These are phyloP conservation scores for Pittosporum tobira DNA, from an alignment of 129 eudicot species.

Conservation along the genomic window DNA sequence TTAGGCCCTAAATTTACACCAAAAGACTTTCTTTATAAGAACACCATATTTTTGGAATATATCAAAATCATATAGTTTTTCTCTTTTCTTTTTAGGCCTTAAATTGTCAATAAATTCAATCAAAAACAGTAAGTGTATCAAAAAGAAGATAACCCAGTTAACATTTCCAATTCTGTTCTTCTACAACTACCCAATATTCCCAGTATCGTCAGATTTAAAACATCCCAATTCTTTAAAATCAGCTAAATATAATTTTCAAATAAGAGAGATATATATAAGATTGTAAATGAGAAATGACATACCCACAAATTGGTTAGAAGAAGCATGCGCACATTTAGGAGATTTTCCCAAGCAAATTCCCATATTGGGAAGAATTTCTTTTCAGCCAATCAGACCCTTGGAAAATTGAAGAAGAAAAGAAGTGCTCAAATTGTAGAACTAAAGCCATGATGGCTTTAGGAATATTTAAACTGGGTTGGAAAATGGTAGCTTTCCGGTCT, in stretches of 20 bases:
- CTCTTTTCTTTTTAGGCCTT: too few species aligned
- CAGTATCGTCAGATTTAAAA: neutral
- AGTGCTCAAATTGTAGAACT: too few species aligned
- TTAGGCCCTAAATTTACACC: neutral
- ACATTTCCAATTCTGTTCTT: neutral
- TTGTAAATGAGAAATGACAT: slow-evolving; percentile 2
- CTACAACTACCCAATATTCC: neutral
- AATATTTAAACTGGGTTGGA: too few species aligned
- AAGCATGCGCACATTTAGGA: slow-evolving; percentile 71
- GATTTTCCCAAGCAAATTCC: slow-evolving; percentile 57
- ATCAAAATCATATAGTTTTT: too few species aligned
- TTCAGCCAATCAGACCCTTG: neutral
- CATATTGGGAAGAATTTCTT: slow-evolving; percentile 24
- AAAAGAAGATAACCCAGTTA: neutral
- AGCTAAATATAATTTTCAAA: neutral
- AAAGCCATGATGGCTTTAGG: too few species aligned
- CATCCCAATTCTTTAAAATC: too few species aligned
- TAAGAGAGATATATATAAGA: slow-evolving; percentile 1
- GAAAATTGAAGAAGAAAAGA: too few species aligned
- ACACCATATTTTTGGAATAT: too few species aligned
- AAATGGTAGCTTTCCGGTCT: too few species aligned
- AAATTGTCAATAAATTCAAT: neutral
- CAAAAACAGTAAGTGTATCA: neutral
- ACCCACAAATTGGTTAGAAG: slow-evolving; percentile 56
- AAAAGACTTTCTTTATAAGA: too few species aligned